Conservation (phyloP, 2,329 filamentous ascomycete species). For the Microsporum audouinii region DNA sequence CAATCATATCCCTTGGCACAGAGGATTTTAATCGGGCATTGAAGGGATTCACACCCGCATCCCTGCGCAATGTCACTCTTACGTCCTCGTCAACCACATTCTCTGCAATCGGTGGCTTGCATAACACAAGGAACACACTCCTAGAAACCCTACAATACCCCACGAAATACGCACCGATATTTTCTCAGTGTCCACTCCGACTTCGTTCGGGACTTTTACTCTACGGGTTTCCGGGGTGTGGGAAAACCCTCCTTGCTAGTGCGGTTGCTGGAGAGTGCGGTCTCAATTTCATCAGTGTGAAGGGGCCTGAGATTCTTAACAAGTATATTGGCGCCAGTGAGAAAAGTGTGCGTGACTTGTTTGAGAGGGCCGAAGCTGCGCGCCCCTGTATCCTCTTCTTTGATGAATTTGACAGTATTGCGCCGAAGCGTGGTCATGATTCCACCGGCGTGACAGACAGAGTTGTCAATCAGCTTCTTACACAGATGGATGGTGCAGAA, state of each 20-base stretch:
- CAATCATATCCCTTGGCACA: conserved; percentile 53
- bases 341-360: conserved; percentile 89
- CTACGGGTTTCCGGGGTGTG: conserved; percentile 91
- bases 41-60: conserved; percentile 88
- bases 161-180: conserved; percentile 95
- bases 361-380: conserved; percentile 76
- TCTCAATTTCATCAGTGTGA: conserved; percentile 96
- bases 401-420: conserved; percentile 96
- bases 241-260: conserved; percentile 88
- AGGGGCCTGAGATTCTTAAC: conserved; percentile 95
- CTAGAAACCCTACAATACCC: conserved; percentile 94
- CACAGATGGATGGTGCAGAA: conserved; percentile 97
- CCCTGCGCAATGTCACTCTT: conserved; percentile 83
- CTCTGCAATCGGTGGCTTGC: conserved; percentile 77
- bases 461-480: conserved; percentile 94
- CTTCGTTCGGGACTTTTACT: conserved; percentile 83
- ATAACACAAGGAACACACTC: conserved; percentile 76
- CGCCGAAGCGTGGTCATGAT: conserved; percentile 92
- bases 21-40: conserved; percentile 75
- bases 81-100: conserved; percentile 91
- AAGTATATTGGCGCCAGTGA: conserved; percentile 98
- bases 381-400: conserved; percentile 94
- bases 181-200: conserved; percentile 88
- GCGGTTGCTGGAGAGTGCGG: conserved; percentile 97
- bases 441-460: conserved; percentile 97